Base-by-base conservation (phyloP, 2,329 filamentous ascomycete genomes). In the Cercospora berteroae region DNA sequence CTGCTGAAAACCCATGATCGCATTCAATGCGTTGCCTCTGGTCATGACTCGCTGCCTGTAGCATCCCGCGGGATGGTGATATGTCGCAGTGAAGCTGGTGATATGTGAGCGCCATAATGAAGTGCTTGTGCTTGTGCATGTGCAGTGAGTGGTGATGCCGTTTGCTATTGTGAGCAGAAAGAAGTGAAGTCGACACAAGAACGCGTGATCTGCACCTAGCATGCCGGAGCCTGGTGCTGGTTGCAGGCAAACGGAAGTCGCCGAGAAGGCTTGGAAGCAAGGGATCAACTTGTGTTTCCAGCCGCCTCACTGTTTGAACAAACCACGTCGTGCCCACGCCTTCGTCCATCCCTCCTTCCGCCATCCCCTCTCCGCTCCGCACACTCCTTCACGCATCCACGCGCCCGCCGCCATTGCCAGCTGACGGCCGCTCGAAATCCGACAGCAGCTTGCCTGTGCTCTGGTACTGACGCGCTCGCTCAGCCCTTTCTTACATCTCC, bases 261-360 rank as follows among this genome's bases (percentile, higher is more conserved):
- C 55, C 55, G 55, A 58, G 55, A 20, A 58, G 16, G 55, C 27
- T 33, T 33, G 52, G 52, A 27, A 27, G 55, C 55, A 58, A 58
- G 55, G 55, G 55, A 31, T 58, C 55, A 25, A 39, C 29, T 58
- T 58, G 27, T 58, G 55, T 58, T 57, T 57, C 55, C 55, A 18
- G 55, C 50, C 55, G 55, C 55, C 55, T 58, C 55, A 33, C 55
- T 58, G 55, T 58, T 36, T 58, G 55, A 31, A 36, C 55, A 58
- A 58, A 58, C 55, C 27, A 58, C 27, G 27, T 33, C 55, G 55
- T 36, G 52, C 52, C 25, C 10, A n/a, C 16, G 27, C 55, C 31
- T 58, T 31, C 55, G n/a, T 31, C 31, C 55, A 58, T 58, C 55
- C 16, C 55, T 36, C 29, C 55, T 58, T 33, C 52, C 36, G 36